Percentiles rank a stretch among this genome's conserved stretches.
These are phyloP conservation scores for Arthrobotrys musiformis DNA, from an alignment of 2,329 filamentous ascomycete genomes.

Conservation along the genomic window DNA sequence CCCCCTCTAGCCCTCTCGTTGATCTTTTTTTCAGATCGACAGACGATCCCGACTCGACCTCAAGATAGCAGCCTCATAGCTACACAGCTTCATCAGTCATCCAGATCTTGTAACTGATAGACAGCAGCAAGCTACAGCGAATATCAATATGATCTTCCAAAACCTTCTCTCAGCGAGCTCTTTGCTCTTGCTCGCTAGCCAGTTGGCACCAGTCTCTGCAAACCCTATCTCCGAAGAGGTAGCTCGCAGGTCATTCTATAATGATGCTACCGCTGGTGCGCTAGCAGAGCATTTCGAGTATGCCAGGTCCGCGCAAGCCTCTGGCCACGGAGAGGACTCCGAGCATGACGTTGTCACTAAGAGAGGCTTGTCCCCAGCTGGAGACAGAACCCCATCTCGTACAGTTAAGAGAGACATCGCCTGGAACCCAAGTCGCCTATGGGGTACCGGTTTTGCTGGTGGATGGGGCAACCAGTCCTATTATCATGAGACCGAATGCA, in stretches of 20 bases:
- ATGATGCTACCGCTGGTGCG: not conserved
- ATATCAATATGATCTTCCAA: slow-evolving; percentile 20
- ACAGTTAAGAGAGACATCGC: not conserved
- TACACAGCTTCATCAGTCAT: slow-evolving; percentile 9
- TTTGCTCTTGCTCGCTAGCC: slow-evolving; percentile 25
- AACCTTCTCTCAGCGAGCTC: slow-evolving; percentile 16
- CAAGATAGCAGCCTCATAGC: slow-evolving; percentile 2
- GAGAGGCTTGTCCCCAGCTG: not conserved
- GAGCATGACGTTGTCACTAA: not conserved
- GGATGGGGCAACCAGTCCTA: slow-evolving; percentile 19
- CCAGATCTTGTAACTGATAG: not conserved
- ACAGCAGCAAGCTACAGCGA: not conserved
- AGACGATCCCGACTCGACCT: slow-evolving; percentile 30
- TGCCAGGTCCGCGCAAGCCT: not conserved
- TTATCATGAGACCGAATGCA: not conserved
- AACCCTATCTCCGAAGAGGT: slow-evolving; percentile 16
- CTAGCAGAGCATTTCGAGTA: slow-evolving; percentile 19
- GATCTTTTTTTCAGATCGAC: slow-evolving; percentile 26
- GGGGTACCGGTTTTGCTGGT: slow-evolving; percentile 8
- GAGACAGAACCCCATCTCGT: not conserved
- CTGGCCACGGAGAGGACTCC: not conserved
- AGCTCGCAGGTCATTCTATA: slow-evolving; percentile 17
- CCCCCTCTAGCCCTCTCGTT: not conserved
- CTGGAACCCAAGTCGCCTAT: slow-evolving; percentile 27
- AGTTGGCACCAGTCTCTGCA: slow-evolving; percentile 2